Percentiles rank a stretch among this genome's conserved stretches.
Evolutionary conservation across 2,329 filamentous ascomycete species (phyloP).

Genomic region (Kalaharituber pfeilii): DNA sequence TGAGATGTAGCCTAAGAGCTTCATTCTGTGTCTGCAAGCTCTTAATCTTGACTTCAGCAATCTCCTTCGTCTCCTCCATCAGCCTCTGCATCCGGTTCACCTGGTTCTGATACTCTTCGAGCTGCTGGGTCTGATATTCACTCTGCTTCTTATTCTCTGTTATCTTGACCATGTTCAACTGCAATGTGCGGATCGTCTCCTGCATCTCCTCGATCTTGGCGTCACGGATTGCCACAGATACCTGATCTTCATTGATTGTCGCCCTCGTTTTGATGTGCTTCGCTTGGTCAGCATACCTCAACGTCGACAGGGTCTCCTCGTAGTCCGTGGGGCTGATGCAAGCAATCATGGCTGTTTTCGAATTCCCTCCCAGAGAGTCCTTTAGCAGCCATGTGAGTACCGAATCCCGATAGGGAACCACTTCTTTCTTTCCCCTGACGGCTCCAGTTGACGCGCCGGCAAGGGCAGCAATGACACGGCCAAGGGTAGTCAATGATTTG

Average conservation of each 20-base stretch:
- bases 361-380: conserved; percentile 88
- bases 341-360: conserved; percentile 97
- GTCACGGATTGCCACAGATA: conserved; percentile 82
- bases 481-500: conserved; percentile 89
- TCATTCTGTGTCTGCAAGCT: conserved; percentile 82
- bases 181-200: conserved; percentile 74
- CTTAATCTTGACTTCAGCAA: conserved; percentile 85
- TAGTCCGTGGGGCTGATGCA: conserved; percentile 93
- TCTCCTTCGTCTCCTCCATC: conserved; percentile 85
- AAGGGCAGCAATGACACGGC: conserved; percentile 84
- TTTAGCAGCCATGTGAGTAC: conserved; percentile 75
- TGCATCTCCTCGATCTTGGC: conserved; percentile 89
- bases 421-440: conserved; percentile 47
- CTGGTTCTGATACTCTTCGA: conserved; percentile 88
- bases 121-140: conserved; percentile 57
- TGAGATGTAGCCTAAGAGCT: conserved; percentile 68
- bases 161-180: conserved; percentile 53
- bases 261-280: conserved; percentile 92
- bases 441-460: conserved; percentile 47
- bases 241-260: conserved; percentile 86
- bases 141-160: conserved; percentile 56
- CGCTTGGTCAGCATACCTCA: conserved; percentile 93
- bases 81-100: conserved; percentile 80
- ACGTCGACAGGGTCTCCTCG: conserved; percentile 86
- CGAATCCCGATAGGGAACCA: conserved; percentile 87